Base-by-base conservation (phyloP, 352 stramenopile genomes). In the Thraustochytrium striatum region DNA sequence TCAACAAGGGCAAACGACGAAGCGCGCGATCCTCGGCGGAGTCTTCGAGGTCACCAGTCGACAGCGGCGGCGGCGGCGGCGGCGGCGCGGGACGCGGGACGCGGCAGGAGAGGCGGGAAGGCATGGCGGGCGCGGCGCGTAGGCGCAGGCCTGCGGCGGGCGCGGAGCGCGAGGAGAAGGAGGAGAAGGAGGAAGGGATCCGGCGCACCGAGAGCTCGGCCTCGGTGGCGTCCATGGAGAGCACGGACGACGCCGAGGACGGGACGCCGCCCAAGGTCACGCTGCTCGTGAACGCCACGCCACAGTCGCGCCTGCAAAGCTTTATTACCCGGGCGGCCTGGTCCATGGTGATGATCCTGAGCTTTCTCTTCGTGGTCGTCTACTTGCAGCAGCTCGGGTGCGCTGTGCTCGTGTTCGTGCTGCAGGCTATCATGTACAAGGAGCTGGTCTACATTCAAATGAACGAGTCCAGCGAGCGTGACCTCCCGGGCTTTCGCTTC, bases 371-470 rank as follows among this genome's bases (percentile, higher is more conserved):
- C 19, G 81, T 85, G 19, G 68, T 85, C 21, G 80, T 83, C 39
- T 81, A 59, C 2, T 52, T 82, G 30, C 78, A 82, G 57, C 82
- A 85, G 57, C 38, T 50, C 1, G 82, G 81, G 2, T 82, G 73
- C 55, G 70, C 44, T 30, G n/a, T 85, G 55, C 80, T 84, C 3
- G 68, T 85, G 19, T 85, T 85, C 38, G 72, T 83, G 8, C 38
- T 86, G n/a, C 82, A 86, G 61, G 81, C 55, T 2, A 82, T 83
- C 36, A 85, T 85, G 68, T 86, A 86, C 69, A 57, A 47, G 19
- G 83, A 86, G 57, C 82, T 86, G 7, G 80, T 86, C 3, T 19
- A 36, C 30, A 78, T 86, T 43, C 57, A 79, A 39, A 85, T 84
- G 57, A 84, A 83, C 43, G 50, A 82, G 33, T 57, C 85, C 61